Base-by-base conservation (phyloP, 176 grass and related monocot genomes). In the sorghum (Sorghum bicolor) region DNA sequence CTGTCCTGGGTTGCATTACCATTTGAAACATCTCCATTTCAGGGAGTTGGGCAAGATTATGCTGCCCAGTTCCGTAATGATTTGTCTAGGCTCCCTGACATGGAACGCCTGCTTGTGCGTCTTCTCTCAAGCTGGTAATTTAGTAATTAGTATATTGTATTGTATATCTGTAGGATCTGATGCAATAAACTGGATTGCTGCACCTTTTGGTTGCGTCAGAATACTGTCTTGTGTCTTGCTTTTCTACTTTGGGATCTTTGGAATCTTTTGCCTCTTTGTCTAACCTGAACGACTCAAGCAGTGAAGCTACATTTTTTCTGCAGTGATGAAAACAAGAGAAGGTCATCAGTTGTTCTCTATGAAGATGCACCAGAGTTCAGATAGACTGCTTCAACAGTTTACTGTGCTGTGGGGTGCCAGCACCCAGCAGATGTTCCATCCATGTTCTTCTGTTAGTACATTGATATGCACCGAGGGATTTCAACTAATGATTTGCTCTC, bases 291-390 rank as follows among this genome's bases (percentile, higher is more conserved):
- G 53, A 43, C 25, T 82, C 32, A 34, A 55, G 53, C 8, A 57
- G 20, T 2, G 85, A 14, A 28, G 68, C 55, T 44, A 72, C 75
- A 24, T 83, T 89, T 40, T 40, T 34, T 81, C 61, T 48, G 47
- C 67, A 95, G 92, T 80, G 84, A 88, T 76, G 87, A 69, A 64
- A 93, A 82, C 73, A 83, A 78, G 74, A 89, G 53, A 82, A 89
- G 77, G 92, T 88, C 87, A 22, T 90, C 84, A 61, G 92, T 94
- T 74, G 84, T 98, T 90, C 82, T 95, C 68, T 98, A 98, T 58
- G 96, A 98, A 82, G 96, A 98, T 84, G 91, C 91, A 88, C 77
- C 91, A 88, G 93, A 92, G 80, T n/a, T n/a, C n/a, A n/a, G n/a
- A n/a, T n/a, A 98, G 87, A 83, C 82, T 87, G 80, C 91, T 98